A percentile compares a stretch with the other conserved stretches of the same genome.
phyloP scores from a whole-genome alignment of 1,284 basidiomycete species.

The Puccinia sorghi region DNA sequence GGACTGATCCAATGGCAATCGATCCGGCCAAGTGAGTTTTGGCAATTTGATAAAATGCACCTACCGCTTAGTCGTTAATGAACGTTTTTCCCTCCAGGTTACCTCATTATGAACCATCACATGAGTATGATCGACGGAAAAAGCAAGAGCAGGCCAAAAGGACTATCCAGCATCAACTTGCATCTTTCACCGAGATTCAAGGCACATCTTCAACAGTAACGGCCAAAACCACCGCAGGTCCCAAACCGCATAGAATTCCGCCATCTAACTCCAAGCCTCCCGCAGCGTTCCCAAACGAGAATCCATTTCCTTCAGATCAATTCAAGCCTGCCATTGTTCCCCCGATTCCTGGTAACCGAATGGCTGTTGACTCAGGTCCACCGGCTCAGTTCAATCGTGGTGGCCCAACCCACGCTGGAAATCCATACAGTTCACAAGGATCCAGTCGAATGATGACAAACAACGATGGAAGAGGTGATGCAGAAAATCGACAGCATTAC shows the following conservation, averaged over 20 bases:
- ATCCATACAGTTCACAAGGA: constrained; percentile 26
- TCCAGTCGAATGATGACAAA: constrained; percentile 8
- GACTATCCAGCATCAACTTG: constrained; percentile 35
- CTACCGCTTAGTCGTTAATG: constrained; percentile 51
- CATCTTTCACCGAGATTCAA: constrained; percentile 41
- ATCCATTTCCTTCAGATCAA: constrained; percentile 8
- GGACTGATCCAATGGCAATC: constrained; percentile 80
- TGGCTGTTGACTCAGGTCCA: not conserved
- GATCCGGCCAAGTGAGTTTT: constrained; percentile 72
- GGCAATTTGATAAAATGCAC: constrained; percentile 34
- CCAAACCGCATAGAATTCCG: constrained; percentile 6
- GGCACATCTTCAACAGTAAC: not conserved
- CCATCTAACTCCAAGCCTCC: constrained; percentile 19
- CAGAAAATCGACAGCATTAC: constrained; percentile 1
- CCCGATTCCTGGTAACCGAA: not conserved
- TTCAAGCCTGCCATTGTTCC: not conserved
- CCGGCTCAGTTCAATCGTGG: constrained; percentile 6
- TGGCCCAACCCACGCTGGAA: constrained; percentile 1
- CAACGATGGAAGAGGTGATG: not conserved
- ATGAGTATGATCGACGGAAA: constrained; percentile 78
- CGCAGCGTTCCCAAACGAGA: constrained; percentile 1
- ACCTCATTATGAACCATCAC: constrained; percentile 74
- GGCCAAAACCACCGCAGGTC: constrained; percentile 6
- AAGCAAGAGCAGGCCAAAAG: constrained; percentile 36
- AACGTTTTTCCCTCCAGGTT: constrained; percentile 62